phyloP scores from a whole-genome alignment of 2,329 filamentous ascomycete genomes.

The Orbilia ellipsospora region DNA sequence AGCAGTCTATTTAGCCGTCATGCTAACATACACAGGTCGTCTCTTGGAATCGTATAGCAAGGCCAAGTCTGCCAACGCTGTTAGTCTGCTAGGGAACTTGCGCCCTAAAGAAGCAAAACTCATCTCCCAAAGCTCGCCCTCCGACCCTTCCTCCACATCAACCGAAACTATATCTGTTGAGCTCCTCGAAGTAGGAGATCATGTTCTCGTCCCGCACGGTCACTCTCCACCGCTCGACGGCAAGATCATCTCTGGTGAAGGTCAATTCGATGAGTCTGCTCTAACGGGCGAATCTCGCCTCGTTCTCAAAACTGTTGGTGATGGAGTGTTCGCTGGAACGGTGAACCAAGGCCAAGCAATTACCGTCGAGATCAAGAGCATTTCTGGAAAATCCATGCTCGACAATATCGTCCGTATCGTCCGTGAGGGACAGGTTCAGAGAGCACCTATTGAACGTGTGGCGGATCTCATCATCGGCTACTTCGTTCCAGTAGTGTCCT shows the following conservation, averaged over 20 bases:
- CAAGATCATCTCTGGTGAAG: slow-evolving; percentile 69
- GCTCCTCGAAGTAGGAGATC: slow-evolving; percentile 78
- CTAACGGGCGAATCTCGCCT: slow-evolving; percentile 81
- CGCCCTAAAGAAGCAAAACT: slow-evolving; percentile 81
- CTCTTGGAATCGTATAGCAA: slow-evolving; percentile 91
- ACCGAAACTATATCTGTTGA: slow-evolving; percentile 71
- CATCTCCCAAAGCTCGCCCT: slow-evolving; percentile 64
- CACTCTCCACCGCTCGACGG: slow-evolving; percentile 88
- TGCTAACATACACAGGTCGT: slow-evolving; percentile 66
- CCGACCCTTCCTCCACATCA: slow-evolving; percentile 64
- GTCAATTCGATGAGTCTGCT: slow-evolving; percentile 87
- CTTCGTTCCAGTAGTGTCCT: slow-evolving; percentile 78
- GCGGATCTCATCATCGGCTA: slow-evolving; percentile 79
- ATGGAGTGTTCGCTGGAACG: slow-evolving; percentile 77
- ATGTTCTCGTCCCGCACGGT: slow-evolving; percentile 80
- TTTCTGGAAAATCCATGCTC: slow-evolving; percentile 77
- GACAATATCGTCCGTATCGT: slow-evolving; percentile 82
- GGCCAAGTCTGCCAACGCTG: slow-evolving; percentile 86
- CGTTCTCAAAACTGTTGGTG: slow-evolving; percentile 72
- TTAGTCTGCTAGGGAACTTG: slow-evolving; percentile 80
- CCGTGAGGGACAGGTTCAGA: slow-evolving; percentile 79
- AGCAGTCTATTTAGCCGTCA: background rate
- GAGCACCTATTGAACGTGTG: slow-evolving; percentile 79
- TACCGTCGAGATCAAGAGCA: slow-evolving; percentile 72
- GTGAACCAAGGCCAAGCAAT: slow-evolving; percentile 76